These are phyloP conservation scores for Pichia scutulata DNA, from an alignment of 805 yeast species.

Conservation along the genomic window DNA sequence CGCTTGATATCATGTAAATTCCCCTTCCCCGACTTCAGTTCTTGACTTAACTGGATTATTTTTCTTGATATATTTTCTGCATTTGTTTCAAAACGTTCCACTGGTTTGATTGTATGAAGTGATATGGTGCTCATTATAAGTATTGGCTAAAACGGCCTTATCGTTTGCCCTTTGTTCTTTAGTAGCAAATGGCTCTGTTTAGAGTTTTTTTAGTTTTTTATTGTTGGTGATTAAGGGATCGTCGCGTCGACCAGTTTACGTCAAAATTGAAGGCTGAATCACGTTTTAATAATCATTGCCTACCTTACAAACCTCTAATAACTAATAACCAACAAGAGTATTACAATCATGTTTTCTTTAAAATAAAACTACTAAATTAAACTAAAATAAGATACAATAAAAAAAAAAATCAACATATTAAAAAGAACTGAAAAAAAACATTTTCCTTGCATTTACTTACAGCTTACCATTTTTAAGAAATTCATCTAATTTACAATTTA, in stretches of 20 bases:
- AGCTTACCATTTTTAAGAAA: background rate
- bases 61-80: conserved; percentile 1
- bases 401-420: background rate
- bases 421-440: no score
- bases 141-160: no score
- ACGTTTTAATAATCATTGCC: no score
- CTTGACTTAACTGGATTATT: background rate
- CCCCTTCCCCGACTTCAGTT: background rate
- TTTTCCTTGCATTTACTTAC: no score
- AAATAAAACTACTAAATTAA: background rate
- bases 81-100: background rate
- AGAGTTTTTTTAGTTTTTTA: no score
- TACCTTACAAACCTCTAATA: no score
- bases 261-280: no score
- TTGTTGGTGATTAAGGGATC: no score
- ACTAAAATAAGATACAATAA: background rate
- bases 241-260: background rate
- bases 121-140: background rate
- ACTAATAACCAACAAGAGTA: background rate
- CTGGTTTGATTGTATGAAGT: background rate
- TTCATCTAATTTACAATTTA: background rate
- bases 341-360: background rate
- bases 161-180: background rate
- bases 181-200: background rate
- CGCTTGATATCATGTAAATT: background rate